A percentile compares a stretch with the other conserved stretches of the same genome.
phyloP scores from a whole-genome alignment of 495 filamentous ascomycete genomes.

The Pyronema omphalodes region DNA sequence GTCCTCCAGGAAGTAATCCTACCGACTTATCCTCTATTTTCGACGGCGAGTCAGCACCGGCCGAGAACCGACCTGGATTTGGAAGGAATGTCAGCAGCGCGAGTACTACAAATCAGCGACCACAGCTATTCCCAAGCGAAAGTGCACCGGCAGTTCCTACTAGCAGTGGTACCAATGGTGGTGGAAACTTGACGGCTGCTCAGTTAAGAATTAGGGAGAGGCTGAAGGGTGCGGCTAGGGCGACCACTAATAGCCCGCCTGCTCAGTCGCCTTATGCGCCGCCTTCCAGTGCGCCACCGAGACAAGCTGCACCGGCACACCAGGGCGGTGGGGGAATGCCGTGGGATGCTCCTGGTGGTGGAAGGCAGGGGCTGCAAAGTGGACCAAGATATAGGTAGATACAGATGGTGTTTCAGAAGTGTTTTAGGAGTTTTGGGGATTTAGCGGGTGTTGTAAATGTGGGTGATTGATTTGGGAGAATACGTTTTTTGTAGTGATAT shows the following conservation, averaged over 20 bases:
- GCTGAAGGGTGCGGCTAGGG: constrained; percentile 36
- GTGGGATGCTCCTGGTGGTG: constrained; percentile 17
- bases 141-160: constrained; percentile 2
- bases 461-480: neutral
- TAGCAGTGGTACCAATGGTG: constrained; percentile 17
- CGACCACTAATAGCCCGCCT: constrained; percentile 8
- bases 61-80: constrained; percentile 34
- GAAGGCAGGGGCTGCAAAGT: constrained; percentile 30
- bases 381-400: constrained; percentile 25
- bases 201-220: constrained; percentile 51
- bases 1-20: too few relatives aligned
- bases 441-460: neutral
- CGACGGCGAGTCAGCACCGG: constrained; percentile 26
- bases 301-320: constrained; percentile 16
- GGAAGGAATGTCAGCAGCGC: constrained; percentile 30
- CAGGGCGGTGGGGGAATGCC: constrained; percentile 13
- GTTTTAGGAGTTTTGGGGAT: neutral
- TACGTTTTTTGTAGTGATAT: neutral
- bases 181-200: constrained; percentile 23
- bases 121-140: constrained; percentile 21
- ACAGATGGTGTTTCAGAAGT: too few relatives aligned
- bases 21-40: too few relatives aligned
- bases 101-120: constrained; percentile 13
- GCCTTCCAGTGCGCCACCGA: constrained; percentile 5
- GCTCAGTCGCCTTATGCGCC: constrained; percentile 28